Evolutionary conservation across 805 yeast genomes (phyloP).

Genomic region (Teunomyces funiuensis): DNA sequence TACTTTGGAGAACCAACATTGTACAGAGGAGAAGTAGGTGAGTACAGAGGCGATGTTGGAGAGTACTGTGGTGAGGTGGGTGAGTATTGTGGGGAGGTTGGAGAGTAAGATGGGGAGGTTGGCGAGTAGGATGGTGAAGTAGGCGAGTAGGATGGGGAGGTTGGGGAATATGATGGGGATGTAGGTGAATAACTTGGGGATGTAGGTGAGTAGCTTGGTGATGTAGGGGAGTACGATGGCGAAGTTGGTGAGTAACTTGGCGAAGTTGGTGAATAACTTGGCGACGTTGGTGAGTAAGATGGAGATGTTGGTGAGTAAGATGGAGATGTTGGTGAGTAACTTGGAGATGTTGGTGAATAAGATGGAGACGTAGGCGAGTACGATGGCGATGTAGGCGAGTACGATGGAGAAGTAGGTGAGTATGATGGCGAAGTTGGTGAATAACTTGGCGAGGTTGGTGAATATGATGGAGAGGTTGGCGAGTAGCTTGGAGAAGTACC

Average conservation of each 20-base stretch:
- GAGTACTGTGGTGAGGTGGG: slow-evolving; percentile 26
- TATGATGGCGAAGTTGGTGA: slow-evolving; percentile 72
- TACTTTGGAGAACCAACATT: slow-evolving; percentile 48
- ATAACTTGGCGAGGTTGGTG: slow-evolving; percentile 72
- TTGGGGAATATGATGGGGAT: slow-evolving; percentile 26
- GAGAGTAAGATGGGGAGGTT: slow-evolving; percentile 23
- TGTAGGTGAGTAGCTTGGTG: slow-evolving; percentile 27
- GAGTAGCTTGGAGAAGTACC: slow-evolving; percentile 49
- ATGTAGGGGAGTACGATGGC: slow-evolving; percentile 26
- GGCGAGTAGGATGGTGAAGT: slow-evolving; percentile 29
- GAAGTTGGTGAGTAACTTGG: slow-evolving; percentile 67
- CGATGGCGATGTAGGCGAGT: slow-evolving; percentile 65
- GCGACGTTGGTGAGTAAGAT: slow-evolving; percentile 63
- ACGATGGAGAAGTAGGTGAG: slow-evolving; percentile 58
- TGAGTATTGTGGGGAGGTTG: slow-evolving; percentile 25
- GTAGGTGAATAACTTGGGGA: slow-evolving; percentile 30
- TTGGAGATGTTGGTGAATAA: slow-evolving; percentile 77
- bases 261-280: slow-evolving; percentile 67
- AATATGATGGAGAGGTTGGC: slow-evolving; percentile 68
- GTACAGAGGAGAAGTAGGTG: slow-evolving; percentile 50
- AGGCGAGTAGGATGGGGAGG: slow-evolving; percentile 27
- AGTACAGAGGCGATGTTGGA: slow-evolving; percentile 40
- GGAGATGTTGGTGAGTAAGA: slow-evolving; percentile 79
- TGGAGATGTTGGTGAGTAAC: slow-evolving; percentile 79
- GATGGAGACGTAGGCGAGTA: slow-evolving; percentile 80